Base-by-base conservation (phyloP, 345 rosid species). In the Ailanthus altissimus region DNA sequence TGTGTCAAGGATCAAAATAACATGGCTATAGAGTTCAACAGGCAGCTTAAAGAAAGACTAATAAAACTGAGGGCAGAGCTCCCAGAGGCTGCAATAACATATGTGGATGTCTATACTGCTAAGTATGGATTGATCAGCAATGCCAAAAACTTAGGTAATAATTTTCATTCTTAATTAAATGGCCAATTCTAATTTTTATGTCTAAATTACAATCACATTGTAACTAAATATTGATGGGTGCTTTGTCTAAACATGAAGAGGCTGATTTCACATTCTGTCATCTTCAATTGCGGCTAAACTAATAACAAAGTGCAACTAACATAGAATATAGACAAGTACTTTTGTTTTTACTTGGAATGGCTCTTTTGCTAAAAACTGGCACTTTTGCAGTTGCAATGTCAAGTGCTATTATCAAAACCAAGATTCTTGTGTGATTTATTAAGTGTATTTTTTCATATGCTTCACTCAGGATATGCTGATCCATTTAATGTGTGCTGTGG, bases 1-100 rank as follows among this genome's bases (percentile, higher is more conserved):
- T 95, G 99, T 25, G 85, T 93, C 74, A 90, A 93, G 86, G 82
- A 85, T 63, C 96, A 93, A 72, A 93, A 95, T 81, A 88, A 85
- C 28, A 89, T 91, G 87, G 91, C 97, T 1, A 67, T 87, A 8
- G 94, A 90, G 88, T 92, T 95, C 79, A 95, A 95, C 63, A 84
- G 75, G 75, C 78, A 87, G 81, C 91, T 93, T 61, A 90, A 90
- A 77, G 90, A 88, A 8, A 86, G 87, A 81, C 78, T 93, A 6
- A 67, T 78, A 75, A 89, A 79, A 58, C 81, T 90, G 43, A 82
- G 94, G 72, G 71, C 67, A 73, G 89, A 91, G 84, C 92, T 93
- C 40, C 89, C 88, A 0, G 74, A 82, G 70, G 94, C 96, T 51
- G 96, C 88, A 16, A 83, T 95, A 56, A 90, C 95, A 10, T 87